Evolutionary conservation across 208 protist genomes (phyloP), one percentile per base, ranked within the genome.

Genomic region (Phytomonas sp.): DNA sequence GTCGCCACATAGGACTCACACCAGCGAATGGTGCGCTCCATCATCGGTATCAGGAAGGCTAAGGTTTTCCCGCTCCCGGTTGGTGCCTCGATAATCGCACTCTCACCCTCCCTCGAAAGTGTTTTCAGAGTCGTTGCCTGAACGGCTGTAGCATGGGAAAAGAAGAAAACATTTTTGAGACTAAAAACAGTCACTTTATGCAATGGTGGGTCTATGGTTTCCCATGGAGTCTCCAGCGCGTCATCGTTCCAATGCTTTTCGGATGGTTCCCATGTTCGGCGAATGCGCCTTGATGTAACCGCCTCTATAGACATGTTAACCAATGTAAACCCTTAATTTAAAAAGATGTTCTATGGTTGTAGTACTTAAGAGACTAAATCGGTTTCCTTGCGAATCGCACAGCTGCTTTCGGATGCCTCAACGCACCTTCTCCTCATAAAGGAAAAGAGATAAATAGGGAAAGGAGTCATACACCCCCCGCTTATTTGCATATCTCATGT

Each of bases 1-100:
- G 30, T 51, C 13, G 61, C 61, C 0, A 92, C 76, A 62, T 81
- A 82, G 20, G 74, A 76, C 36, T 92, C 86, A 60, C 83, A 89
- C 20, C 74, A 63, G 23, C 80, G 75, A 30, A 96, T 68, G 31
- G 74, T 81, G 59, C 91, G 86, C 77, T 96, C 85, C 82, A 96
- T 88, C 23, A 96, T 65, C 20, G 91, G 89, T 8, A 96, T 74
- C 0, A 99, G 84, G 37, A 99, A 86, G 11, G 86, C 96, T 2
- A 99, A 84, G 17, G 97, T 99, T 82, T 99, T 99, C 20, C 98
- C 98, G 36, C 97, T 99, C 28, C 97, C 98, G 0, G 98, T 99
- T 3, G 98, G 97, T 1, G 88, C 94, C 76, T 99, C 98, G 23
- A 99, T 79, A 28, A 99, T 51, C 0, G 72, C 80, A 65, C 88